These are phyloP conservation scores for Oryza glaberrima DNA, from an alignment of 176 grass and related monocot species.

Conservation along the genomic window DNA sequence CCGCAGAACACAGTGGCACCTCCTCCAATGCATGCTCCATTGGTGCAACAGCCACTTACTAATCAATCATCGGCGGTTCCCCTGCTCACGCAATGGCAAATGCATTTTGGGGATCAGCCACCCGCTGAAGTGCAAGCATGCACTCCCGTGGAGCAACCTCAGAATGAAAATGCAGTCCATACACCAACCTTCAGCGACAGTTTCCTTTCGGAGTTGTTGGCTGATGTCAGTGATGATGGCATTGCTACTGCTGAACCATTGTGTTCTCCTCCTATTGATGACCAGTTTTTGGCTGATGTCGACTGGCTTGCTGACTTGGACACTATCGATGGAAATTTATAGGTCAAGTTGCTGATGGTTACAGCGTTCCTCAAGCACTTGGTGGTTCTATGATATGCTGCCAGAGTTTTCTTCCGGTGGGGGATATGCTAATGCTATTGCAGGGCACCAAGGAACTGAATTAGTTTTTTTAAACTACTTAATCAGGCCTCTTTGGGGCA, in stretches of 20 bases:
- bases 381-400: background rate
- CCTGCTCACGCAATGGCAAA: no score
- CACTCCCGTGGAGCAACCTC: background rate
- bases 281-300: background rate
- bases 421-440: background rate
- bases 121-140: background rate
- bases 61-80: no score
- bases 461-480: background rate
- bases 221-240: background rate
- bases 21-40: no score
- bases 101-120: background rate
- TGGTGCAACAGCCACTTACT: no score
- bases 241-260: background rate
- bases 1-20: no score
- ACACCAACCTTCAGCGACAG: background rate
- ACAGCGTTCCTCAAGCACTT: background rate
- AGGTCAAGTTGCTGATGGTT: background rate
- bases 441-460: background rate
- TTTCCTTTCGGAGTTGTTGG: background rate
- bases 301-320: background rate
- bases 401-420: background rate
- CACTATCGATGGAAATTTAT: background rate
- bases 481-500: background rate
- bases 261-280: background rate
- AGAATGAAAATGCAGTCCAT: background rate